A percentile compares a stretch with the other conserved stretches of the same genome.
Evolutionary conservation across 1,284 basidiomycete species (phyloP).

Genomic region (Rhodotorula sp.): DNA sequence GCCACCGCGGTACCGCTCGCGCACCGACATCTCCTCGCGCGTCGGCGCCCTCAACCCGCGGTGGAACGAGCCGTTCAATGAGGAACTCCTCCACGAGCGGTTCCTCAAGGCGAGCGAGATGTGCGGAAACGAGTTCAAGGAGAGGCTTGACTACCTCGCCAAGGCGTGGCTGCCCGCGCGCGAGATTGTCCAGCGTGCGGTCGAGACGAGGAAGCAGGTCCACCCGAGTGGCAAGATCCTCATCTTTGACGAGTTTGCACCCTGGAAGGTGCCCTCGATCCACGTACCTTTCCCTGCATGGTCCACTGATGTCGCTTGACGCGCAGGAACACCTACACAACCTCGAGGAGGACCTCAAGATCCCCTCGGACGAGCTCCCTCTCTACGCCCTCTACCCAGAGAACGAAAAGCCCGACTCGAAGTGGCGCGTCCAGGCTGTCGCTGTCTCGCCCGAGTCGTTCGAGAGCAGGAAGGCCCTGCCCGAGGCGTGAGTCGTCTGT

Average conservation of each 20-base stretch:
- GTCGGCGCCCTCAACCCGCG: constrained; percentile 76
- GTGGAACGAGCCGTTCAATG: constrained; percentile 77
- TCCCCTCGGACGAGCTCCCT: constrained; percentile 58
- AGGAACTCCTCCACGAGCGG: constrained; percentile 68
- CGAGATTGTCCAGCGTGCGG: constrained; percentile 69
- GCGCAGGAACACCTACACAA: constrained; percentile 87
- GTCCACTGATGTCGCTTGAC: constrained; percentile 26
- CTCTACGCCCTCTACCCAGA: constrained; percentile 92
- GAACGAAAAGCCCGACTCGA: constrained; percentile 59
- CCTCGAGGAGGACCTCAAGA: constrained; percentile 63
- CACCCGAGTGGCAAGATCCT: constrained; percentile 76
- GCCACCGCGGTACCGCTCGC: constrained; percentile 61
- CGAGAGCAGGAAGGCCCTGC: constrained; percentile 83
- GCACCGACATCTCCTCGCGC: constrained; percentile 78
- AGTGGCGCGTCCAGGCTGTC: constrained; percentile 94
- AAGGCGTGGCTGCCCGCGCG: constrained; percentile 91
- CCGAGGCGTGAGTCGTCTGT: constrained; percentile 59
- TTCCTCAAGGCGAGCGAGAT: constrained; percentile 79
- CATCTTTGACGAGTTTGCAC: constrained; percentile 74
- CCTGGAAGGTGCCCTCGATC: constrained; percentile 70
- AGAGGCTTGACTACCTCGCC: constrained; percentile 75
- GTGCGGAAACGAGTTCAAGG: constrained; percentile 83
- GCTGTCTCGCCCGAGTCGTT: constrained; percentile 80
- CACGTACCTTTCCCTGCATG: constrained; percentile 25
- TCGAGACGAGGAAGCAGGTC: constrained; percentile 63